Evolutionary conservation across 2,329 filamentous ascomycete species (phyloP).

Genomic region (Colletotrichum graminicola): DNA sequence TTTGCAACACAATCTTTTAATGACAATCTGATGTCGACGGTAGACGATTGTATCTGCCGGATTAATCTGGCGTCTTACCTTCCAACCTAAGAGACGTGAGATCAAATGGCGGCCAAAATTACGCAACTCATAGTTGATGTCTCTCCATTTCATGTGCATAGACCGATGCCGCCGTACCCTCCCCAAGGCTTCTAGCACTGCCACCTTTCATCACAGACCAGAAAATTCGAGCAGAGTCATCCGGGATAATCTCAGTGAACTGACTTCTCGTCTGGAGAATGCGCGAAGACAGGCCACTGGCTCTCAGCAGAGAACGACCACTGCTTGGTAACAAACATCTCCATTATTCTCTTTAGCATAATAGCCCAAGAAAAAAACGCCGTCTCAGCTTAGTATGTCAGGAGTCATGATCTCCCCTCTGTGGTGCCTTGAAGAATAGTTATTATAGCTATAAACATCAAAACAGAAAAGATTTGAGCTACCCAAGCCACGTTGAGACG

Average conservation of each 20-base stretch:
- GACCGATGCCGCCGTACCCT: too few relatives aligned
- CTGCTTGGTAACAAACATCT: not conserved
- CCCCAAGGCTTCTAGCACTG: not conserved
- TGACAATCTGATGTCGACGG: accelerated
- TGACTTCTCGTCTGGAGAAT: slow-evolving; percentile 12
- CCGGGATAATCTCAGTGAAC: not conserved
- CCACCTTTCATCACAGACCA: accelerated
- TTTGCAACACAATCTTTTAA: not conserved
- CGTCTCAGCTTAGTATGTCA: not conserved
- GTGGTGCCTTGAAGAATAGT: accelerated
- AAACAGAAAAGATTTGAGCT: not conserved
- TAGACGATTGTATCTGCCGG: not conserved
- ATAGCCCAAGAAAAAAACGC: not conserved
- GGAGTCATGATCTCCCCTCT: not conserved
- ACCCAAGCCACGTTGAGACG: not conserved
- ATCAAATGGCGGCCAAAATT: not conserved
- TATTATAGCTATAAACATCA: not conserved
- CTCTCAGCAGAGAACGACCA: not conserved
- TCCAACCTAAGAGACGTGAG: not conserved
- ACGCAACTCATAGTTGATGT: not conserved
- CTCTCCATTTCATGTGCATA: not conserved
- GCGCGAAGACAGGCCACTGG: not conserved
- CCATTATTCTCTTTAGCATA: not conserved
- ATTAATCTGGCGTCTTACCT: not conserved
- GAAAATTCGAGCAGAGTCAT: not conserved